Conservation (phyloP, 108 stramenopile genomes). For the Mediolabrus comicus region DNA sequence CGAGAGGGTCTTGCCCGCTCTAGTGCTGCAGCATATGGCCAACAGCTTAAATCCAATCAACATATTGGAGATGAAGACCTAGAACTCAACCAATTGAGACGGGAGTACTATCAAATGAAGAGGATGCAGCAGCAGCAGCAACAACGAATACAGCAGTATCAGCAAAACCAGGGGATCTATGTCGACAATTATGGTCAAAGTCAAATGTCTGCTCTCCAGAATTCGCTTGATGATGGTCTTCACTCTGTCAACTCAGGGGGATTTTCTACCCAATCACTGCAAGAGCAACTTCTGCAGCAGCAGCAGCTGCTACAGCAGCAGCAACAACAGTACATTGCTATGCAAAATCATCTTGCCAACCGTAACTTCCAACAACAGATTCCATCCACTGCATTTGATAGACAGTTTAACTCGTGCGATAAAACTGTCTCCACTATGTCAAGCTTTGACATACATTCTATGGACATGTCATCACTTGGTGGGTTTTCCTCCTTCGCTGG, state of each 20-base stretch:
- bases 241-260: background rate
- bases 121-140: slow-evolving; percentile 15
- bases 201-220: background rate
- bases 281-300: slow-evolving; percentile 14
- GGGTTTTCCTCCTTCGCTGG: slow-evolving; percentile 18
- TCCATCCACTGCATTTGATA: slow-evolving; percentile 15
- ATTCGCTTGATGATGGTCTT: background rate
- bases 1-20: slow-evolving; percentile 16
- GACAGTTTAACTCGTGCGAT: slow-evolving; percentile 22
- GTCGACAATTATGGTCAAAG: background rate
- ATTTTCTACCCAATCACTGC: background rate
- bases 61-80: background rate
- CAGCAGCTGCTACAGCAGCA: slow-evolving; percentile 6
- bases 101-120: slow-evolving; percentile 18
- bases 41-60: background rate
- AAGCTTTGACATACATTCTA: slow-evolving; percentile 24
- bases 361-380: slow-evolving; percentile 3
- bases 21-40: background rate
- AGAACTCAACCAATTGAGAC: slow-evolving; percentile 12
- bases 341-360: slow-evolving; percentile 1
- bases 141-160: slow-evolving; percentile 9
- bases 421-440: slow-evolving; percentile 41
- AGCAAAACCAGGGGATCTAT: background rate
- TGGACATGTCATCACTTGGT: slow-evolving; percentile 46
- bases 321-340: slow-evolving; percentile 8